Evolutionary conservation across 1,284 basidiomycete genomes (phyloP).

Genomic region (Cryptococcus sp.): DNA sequence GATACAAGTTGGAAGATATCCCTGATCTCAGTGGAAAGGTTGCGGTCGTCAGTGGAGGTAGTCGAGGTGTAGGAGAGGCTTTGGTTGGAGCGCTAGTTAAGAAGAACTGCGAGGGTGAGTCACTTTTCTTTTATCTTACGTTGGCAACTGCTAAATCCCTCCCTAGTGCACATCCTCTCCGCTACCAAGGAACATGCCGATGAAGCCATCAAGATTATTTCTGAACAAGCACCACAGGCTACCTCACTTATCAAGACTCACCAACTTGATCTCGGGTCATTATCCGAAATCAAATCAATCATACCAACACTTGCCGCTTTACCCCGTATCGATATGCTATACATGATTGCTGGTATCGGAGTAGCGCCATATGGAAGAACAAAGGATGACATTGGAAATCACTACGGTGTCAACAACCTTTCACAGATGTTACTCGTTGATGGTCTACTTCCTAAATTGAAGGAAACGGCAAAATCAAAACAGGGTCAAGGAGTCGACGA

Average conservation of each 20-base stretch:
- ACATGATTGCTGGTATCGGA: slow-evolving; percentile 39
- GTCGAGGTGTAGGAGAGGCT: slow-evolving; percentile 29
- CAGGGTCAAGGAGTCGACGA: slow-evolving; percentile 3
- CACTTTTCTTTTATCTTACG: background rate
- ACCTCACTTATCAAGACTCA: slow-evolving; percentile 19
- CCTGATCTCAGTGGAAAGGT: slow-evolving; percentile 40
- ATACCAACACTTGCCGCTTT: slow-evolving; percentile 48
- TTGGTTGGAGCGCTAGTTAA: slow-evolving; percentile 19
- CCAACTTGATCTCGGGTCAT: slow-evolving; percentile 30
- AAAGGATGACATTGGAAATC: slow-evolving; percentile 32
- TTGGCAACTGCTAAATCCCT: background rate
- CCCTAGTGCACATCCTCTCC: slow-evolving; percentile 30
- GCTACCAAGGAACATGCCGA: slow-evolving; percentile 33
- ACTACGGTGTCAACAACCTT: slow-evolving; percentile 40
- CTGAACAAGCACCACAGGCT: slow-evolving; percentile 15
- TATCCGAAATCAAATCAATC: slow-evolving; percentile 54
- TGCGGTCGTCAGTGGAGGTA: slow-evolving; percentile 39
- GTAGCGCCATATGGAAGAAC: slow-evolving; percentile 37
- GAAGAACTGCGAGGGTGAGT: slow-evolving; percentile 23
- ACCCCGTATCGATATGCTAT: slow-evolving; percentile 27
- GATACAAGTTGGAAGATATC: slow-evolving; percentile 41
- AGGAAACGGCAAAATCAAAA: slow-evolving; percentile 29
- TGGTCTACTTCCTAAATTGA: slow-evolving; percentile 30
- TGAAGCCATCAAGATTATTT: slow-evolving; percentile 26
- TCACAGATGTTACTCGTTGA: slow-evolving; percentile 32